These are phyloP conservation scores for Tubosaeta sp. DNA, from an alignment of 768 basidiomycete genomes.

Conservation along the genomic window DNA sequence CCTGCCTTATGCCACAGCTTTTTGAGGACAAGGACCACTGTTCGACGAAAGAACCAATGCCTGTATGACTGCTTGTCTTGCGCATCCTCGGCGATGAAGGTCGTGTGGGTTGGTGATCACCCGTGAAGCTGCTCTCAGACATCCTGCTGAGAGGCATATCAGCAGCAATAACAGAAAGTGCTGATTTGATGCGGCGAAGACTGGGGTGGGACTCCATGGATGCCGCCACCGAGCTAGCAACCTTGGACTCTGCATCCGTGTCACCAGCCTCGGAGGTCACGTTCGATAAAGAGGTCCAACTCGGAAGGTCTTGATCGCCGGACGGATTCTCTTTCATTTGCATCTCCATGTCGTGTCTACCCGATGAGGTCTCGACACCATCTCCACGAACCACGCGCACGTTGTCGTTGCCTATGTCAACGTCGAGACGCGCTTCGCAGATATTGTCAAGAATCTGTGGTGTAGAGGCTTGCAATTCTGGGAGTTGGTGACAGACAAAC, in stretches of 20 bases:
- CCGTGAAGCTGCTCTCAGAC: conserved; percentile 4
- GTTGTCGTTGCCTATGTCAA: conserved; percentile 66
- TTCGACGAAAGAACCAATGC: conserved; percentile 54
- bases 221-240: conserved; percentile 3
- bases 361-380: conserved; percentile 51
- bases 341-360: conserved; percentile 39
- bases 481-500: conserved; percentile 61
- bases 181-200: conserved; percentile 30
- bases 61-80: conserved; percentile 47
- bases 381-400: conserved; percentile 71
- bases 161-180: conserved; percentile 23
- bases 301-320: conserved; percentile 41
- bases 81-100: conserved; percentile 49
- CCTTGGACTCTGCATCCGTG: conserved; percentile 2
- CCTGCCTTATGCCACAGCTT: conserved; percentile 44
- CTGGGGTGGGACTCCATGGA: conserved; percentile 13
- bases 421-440: conserved; percentile 58
- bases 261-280: conserved; percentile 2
- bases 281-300: conserved; percentile 36
- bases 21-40: conserved; percentile 61
- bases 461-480: conserved; percentile 44
- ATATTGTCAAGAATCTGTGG: conserved; percentile 50
- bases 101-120: conserved; percentile 17
- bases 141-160: conserved; percentile 15
- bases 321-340: conserved; percentile 28